phyloP scores from a whole-genome alignment of 2,329 filamentous ascomycete genomes.

The Epichloe festucae region DNA sequence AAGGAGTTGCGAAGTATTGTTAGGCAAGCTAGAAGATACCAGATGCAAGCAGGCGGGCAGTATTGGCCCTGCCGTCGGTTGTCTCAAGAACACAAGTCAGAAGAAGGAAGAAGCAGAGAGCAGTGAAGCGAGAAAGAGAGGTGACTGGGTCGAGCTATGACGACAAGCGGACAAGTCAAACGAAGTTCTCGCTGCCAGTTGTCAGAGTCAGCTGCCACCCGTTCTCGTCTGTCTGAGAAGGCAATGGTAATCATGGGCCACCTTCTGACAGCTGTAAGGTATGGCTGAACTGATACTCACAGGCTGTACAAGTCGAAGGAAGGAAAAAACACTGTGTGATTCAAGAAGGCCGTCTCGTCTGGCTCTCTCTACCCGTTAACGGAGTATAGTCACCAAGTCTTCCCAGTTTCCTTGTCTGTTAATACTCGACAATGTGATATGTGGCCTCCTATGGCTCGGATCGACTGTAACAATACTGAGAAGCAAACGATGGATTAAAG shows the following conservation, averaged over 20 bases:
- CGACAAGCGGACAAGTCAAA: not conserved
- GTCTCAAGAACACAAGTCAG: constrained; percentile 1
- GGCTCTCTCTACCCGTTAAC: not conserved
- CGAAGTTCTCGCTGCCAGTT: constrained; percentile 3
- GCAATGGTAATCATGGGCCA: not conserved
- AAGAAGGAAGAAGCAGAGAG: constrained; percentile 8
- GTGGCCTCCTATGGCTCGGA: not conserved
- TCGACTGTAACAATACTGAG: not conserved
- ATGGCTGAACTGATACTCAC: not conserved
- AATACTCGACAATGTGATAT: not conserved
- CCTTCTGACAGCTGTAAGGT: constrained; percentile 1
- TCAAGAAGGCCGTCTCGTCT: not conserved
- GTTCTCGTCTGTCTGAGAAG: not conserved
- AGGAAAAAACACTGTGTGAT: not conserved
- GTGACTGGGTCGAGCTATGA: constrained; percentile 1
- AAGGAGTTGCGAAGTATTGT: constrained; percentile 6
- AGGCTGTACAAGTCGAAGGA: not conserved
- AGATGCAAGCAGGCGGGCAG: constrained; percentile 6
- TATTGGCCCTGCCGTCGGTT: constrained; percentile 2
- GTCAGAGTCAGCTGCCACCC: constrained; percentile 3
- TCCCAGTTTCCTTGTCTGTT: not conserved
- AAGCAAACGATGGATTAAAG: not conserved
- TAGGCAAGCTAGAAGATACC: constrained; percentile 6
- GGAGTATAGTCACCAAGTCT: not conserved
- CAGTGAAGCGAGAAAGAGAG: constrained; percentile 1